Percentiles rank a stretch among this genome's conserved stretches.
Evolutionary conservation across 495 filamentous ascomycete genomes (phyloP).

Genomic region (Lophiostoma macrostomum): DNA sequence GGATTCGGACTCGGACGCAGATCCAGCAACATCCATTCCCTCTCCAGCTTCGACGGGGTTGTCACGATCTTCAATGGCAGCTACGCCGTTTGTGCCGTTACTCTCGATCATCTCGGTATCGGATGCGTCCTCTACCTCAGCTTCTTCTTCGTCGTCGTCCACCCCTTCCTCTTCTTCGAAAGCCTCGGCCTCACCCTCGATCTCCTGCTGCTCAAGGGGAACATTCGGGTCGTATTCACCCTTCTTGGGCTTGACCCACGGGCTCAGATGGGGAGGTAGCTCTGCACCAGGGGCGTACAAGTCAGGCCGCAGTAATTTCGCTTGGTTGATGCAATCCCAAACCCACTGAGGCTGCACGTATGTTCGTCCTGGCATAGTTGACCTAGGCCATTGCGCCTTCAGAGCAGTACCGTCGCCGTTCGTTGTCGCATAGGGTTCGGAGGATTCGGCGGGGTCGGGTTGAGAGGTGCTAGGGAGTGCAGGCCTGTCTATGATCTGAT

Average conservation of each 20-base stretch:
- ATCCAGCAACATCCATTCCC: conserved; percentile 60
- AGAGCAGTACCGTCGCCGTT: conserved; percentile 39
- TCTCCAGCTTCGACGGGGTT: conserved; percentile 45
- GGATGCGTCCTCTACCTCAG: conserved; percentile 41
- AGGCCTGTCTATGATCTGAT: conserved; percentile 91
- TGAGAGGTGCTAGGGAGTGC: conserved; percentile 63
- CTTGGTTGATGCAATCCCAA: conserved; percentile 92
- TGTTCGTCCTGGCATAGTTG: conserved; percentile 78
- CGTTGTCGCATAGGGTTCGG: conserved; percentile 45
- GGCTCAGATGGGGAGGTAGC: conserved; percentile 90
- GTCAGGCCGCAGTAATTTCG: conserved; percentile 79
- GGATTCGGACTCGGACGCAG: conserved; percentile 47
- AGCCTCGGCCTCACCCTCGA: conserved; percentile 76
- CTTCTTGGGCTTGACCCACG: conserved; percentile 83
- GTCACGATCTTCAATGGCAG: conserved; percentile 38
- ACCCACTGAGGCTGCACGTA: conserved; percentile 98
- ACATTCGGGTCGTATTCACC: conserved; percentile 86
- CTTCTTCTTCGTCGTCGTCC: conserved; percentile 49
- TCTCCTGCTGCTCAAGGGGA: conserved; percentile 70
- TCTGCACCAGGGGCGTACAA: conserved; percentile 85
- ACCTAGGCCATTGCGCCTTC: conserved; percentile 46
- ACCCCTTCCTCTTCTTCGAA: conserved; percentile 62
- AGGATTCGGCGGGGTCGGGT: conserved; percentile 53
- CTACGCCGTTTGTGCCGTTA: conserved; percentile 36
- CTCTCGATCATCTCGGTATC: no score